Evolutionary conservation across 2,329 filamentous ascomycete genomes (phyloP), one percentile per base, ranked within the genome.

Genomic region (Aspergillus calidoustus): DNA sequence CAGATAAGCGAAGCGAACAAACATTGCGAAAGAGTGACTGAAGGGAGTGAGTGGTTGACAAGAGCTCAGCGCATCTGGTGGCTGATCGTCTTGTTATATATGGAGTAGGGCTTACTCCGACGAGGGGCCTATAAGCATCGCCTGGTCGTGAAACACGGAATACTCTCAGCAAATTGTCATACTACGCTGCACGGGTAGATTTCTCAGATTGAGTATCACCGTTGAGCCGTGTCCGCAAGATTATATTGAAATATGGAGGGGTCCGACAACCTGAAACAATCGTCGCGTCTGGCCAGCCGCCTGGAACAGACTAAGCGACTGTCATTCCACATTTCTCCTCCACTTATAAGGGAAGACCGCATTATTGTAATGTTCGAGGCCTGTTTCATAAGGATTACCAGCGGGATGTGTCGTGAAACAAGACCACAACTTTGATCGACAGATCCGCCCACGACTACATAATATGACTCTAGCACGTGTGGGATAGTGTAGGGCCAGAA

Each of bases 1-100:
- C 22, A 60, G 54, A 3, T 63, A 57, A 48, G 56, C 49, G 47
- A 60, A 52, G 48, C 46, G 46, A 63, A 63, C 2, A 9, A 52
- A 41, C 34, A 41, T 41, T 41, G 13, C 13, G 34, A 41, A 41
- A 15, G 34, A 41, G 34, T 15, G 34, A 41, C 34, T 41, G 1
- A 41, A 13, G 5, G 34, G 6, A 41, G 9, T 41, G 34, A 41
- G 4, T 41, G 34, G 11, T 2, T 6, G 11, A 3, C 34, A 13
- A 5, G 15, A 41, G 11, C 1, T 41, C 4, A 11, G 11, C 34
- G 11, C 34, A 2, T 17, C 11, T 15, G 34, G 34, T 5, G 13
- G 34, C 2, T 15, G 15, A 41, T 2, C 34, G 34, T 15, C 34
- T 17, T 15, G 34, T 15, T 41, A 41, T 41, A 41, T 38, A 38